Base-by-base conservation (phyloP, 2,329 filamentous ascomycete species). In the Incumbomyces lentus region DNA sequence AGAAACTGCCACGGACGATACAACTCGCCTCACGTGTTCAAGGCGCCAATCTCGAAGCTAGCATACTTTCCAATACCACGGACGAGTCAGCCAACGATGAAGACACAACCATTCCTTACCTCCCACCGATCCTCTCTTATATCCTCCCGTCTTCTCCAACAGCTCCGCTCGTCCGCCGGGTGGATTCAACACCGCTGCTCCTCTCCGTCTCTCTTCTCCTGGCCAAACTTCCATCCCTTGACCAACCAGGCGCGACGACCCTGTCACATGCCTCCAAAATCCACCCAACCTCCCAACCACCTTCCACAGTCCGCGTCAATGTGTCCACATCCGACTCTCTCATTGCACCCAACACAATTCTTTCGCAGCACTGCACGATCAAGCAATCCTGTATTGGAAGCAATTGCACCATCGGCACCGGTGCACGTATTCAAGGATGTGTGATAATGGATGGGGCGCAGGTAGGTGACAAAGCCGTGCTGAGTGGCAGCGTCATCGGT, bases 391-490 rank as follows among this genome's bases (percentile, higher is more conserved):
- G 95, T 26, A 79, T 98, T 34, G 92, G 92, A 2, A 79, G 86
- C 3, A 87, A 86, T 57, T 94, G 87, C 62, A 82, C 85, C 58
- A 90, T 98, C 53, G 81, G 82, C 52, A 81, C 83, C 55, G 87
- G 88, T n/a, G 87, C 84, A 26, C 85, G 89, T 54, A 68, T 98
- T 37, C 81, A 80, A n/a, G 78, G 89, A 53, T 96, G 90, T 64
- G 66, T 96, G 40, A 69, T 96, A 16, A 95, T 96, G 87, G 90
- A 96, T 50, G 86, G 86, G 2, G 89, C 86, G 1, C 81, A 86
- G 6, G 75, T 98, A 11, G 89, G 86, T 12, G 84, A 86, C 58
- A 82, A 84, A 36, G 89, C 83, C 60, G 87, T 87, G 63, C 70
- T 96, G 43, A 92, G 85, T 1, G 85, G 86, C 17, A 95, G 89